A percentile compares a stretch with the other conserved stretches of the same genome.
These are phyloP conservation scores for Wickerhamomyces pijperi DNA, from an alignment of 805 yeast genomes.

Conservation along the genomic window DNA sequence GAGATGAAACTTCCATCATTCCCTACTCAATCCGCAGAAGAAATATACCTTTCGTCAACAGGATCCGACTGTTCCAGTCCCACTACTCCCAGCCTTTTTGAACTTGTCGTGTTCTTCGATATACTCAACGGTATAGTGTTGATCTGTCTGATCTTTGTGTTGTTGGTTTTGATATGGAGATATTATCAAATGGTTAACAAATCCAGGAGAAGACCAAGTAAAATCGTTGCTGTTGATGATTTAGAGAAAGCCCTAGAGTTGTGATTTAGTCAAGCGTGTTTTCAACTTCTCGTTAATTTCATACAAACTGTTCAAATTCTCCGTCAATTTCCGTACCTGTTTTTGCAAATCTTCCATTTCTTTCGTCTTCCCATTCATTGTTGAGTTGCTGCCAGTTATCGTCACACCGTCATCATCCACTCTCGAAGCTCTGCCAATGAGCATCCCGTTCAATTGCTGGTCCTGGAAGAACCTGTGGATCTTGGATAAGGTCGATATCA, in stretches of 20 bases:
- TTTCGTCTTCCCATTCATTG: not conserved
- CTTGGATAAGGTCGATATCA: conserved; percentile 3
- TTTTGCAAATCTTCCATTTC: conserved; percentile 6
- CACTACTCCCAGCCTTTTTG: not conserved
- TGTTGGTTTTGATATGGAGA: not conserved
- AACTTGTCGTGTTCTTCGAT: not conserved
- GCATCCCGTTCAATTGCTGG: conserved; percentile 4
- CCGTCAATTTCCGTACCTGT: conserved; percentile 7
- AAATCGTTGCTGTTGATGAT: not conserved
- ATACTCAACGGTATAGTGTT: not conserved
- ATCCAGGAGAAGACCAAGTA: not conserved
- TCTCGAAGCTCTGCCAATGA: not conserved
- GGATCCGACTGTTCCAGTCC: no score
- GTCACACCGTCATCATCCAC: conserved; percentile 1
- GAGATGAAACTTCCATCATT: no score
- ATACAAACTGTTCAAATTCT: conserved; percentile 12
- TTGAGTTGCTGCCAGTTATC: no score
- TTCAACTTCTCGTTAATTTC: conserved; percentile 20
- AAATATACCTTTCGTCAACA: no score
- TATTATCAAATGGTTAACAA: no score
- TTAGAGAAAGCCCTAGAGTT: not conserved
- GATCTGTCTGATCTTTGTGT: not conserved
- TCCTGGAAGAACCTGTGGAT: conserved; percentile 11
- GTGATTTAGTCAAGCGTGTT: not conserved
- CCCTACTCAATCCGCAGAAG: no score